Evolutionary conservation across 495 filamentous ascomycete genomes (phyloP), one percentile per base, ranked within the genome.

Genomic region (Xylaria castorea): DNA sequence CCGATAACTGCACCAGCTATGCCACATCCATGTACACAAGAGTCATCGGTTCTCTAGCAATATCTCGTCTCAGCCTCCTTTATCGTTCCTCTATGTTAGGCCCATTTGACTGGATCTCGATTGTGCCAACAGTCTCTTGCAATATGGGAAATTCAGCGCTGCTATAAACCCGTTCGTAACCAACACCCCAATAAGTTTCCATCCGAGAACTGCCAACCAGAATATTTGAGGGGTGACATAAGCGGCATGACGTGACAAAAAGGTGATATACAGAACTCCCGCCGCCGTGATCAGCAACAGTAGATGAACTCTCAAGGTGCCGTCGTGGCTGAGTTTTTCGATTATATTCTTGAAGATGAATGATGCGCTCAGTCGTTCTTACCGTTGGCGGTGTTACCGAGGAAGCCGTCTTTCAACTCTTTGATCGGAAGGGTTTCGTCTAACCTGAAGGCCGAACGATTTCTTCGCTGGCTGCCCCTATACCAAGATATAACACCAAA

Each of bases 301-400:
- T 65, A 22, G 44, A 64, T 64, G n/a, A 68, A 58, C 55, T 61
- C 71, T 70, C 72, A 63, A 70, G 73, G 75, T 73, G 71, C 38
- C 68, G 66, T 71, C 71, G 68, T 44, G 20, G 25, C 8, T 44
- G 38, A 42, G 6, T 74, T 48, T 20, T 12, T 61, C n/a, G 32
- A n/a, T 67, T 66, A 62, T 34, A 63, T 57, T 50, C 32, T 48
- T 72, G 58, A 66, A 70, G 40, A 69, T 38, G 27, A 42, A 69
- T 40, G 48, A 55, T 48, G 68, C 66, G 58, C 25, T 88, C 84
- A 97, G 83, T 97, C 94, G 70, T 91, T 92, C 86, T 97, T 97
- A 74, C 91, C 93, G 69, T 90, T 89, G 36, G 83, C 80, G 57
- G 78, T 83, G 57, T 79, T 85, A 14, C 88, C 88, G 22, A 91